A percentile compares a stretch with the other conserved stretches of the same genome.
Evolutionary conservation across 768 basidiomycete species (phyloP).

Genomic region (Termitomyces sp.): DNA sequence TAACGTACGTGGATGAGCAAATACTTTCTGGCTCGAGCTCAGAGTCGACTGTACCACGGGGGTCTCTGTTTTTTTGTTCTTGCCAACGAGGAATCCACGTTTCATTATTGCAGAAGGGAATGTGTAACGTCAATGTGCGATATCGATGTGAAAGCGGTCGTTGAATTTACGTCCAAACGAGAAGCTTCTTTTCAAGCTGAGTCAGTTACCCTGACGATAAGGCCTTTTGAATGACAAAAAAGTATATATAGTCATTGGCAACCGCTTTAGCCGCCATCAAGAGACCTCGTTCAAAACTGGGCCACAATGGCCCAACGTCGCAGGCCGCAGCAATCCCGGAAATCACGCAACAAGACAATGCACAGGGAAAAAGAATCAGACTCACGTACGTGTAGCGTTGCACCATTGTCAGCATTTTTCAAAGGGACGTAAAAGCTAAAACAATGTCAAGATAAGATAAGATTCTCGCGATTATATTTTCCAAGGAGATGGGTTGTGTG

Average conservation of each 20-base stretch:
- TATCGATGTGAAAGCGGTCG: not conserved
- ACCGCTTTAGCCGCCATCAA: not conserved
- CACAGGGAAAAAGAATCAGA: not conserved
- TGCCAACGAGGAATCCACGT: not conserved
- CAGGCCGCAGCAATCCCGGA: not conserved
- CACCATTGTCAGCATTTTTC: not conserved
- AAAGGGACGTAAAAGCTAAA: not conserved
- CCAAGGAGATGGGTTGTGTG: not conserved
- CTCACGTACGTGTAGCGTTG: not conserved
- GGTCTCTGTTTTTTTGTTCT: not conserved
- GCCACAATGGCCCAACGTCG: not conserved
- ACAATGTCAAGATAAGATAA: slow-evolving; percentile 3
- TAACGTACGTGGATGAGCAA: not conserved
- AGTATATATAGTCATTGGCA: no score
- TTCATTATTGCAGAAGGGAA: not conserved
- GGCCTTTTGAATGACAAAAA: not conserved
- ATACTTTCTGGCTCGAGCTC: no score
- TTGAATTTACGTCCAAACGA: no score
- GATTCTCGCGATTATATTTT: slow-evolving; percentile 1
- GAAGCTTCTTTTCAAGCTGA: not conserved
- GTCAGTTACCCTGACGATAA: not conserved
- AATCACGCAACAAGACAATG: not conserved
- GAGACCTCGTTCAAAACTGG: not conserved
- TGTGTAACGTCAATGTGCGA: no score
- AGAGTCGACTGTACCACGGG: not conserved